phyloP scores from a whole-genome alignment of 768 basidiomycete genomes.

The Mycena latifolia region DNA sequence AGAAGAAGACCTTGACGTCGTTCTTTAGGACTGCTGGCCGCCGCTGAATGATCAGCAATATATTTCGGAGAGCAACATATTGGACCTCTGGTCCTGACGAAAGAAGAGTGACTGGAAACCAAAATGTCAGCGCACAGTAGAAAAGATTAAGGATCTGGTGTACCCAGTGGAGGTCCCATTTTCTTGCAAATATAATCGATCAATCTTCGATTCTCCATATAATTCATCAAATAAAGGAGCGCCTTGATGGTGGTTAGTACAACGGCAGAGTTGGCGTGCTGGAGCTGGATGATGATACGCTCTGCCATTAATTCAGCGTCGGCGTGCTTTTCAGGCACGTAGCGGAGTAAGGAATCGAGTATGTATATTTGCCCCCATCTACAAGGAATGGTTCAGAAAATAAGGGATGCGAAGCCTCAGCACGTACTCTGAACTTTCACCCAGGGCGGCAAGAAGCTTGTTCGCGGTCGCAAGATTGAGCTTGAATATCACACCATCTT shows the following conservation, averaged over 20 bases:
- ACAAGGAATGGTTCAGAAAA: conserved; percentile 32
- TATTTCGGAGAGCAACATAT: conserved; percentile 97
- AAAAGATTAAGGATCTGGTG: conserved; percentile 10
- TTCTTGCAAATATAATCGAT: conserved; percentile 95
- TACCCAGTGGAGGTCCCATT: conserved; percentile 98
- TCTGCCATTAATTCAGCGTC: conserved; percentile 98
- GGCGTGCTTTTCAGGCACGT: conserved; percentile 87
- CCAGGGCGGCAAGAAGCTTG: conserved; percentile 90
- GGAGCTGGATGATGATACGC: conserved; percentile 91
- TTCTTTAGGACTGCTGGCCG: conserved; percentile 93
- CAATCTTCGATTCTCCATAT: conserved; percentile 91
- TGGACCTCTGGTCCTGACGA: conserved; percentile 99
- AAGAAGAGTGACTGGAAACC: conserved; percentile 82
- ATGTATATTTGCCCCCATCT: conserved; percentile 99
- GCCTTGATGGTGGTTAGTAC: conserved; percentile 98
- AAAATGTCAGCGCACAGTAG: conserved; percentile 18
- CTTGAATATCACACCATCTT: conserved; percentile 93
- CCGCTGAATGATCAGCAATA: conserved; percentile 96
- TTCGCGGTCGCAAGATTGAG: conserved; percentile 90
- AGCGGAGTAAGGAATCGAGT: conserved; percentile 92
- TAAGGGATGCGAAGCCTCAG: neutral
- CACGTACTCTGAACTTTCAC: conserved; percentile 97
- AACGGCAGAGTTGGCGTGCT: conserved; percentile 99
- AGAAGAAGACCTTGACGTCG: conserved; percentile 99
- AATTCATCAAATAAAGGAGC: conserved; percentile 97